Evolutionary conservation across 495 filamentous ascomycete species (phyloP), one percentile per base, ranked within the genome.

Genomic region (Aspergillus avenaceus): DNA sequence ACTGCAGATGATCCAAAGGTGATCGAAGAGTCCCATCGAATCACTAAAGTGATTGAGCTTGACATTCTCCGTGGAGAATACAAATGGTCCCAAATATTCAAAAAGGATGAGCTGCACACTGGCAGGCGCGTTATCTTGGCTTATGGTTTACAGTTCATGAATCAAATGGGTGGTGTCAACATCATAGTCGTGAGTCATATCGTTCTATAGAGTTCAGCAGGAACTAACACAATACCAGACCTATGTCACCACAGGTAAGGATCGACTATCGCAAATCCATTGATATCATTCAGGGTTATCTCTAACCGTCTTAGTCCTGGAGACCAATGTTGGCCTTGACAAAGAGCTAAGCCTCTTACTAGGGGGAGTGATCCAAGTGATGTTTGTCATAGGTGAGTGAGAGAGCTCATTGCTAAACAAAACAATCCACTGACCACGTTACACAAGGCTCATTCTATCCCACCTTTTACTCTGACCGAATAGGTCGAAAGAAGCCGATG

Each of bases 401-500:
- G 18, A 13, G 21, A 19, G 18, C 34, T 8, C 12, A 22, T 16
- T 23, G 37, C 16, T 40, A 25, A 41, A 14, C 32, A 21, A 29
- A 8, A 28, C 36, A 29, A 24, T 23, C 13, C 8, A 13, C 31
- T 38, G n/a, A 45, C 16, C 41, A 1, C 42, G 16, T 23, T 45
- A 34, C 27, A 27, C 41, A 21, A 64, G 64, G 64, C 24, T 63
- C 64, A 13, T 59, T 67, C 53, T 65, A 65, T 44, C 64, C 64
- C 21, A 65, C 62, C 13, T 59, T 67, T 16, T 59, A 52, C 53
- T 53, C 52, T 16, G 80, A 82, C 62, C 64, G 68, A n/a, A 67
- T 82, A 44, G 83, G 83, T 19, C 78, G 81, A 21, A 74, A 79
- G 19, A 72, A 75, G 41, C 75, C 80, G 1, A 81, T 84, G 78